A percentile compares a stretch with the other conserved stretches of the same genome.
These are phyloP conservation scores for Aureobasidium sp. DNA, from an alignment of 2,329 filamentous ascomycete species.

Conservation along the genomic window DNA sequence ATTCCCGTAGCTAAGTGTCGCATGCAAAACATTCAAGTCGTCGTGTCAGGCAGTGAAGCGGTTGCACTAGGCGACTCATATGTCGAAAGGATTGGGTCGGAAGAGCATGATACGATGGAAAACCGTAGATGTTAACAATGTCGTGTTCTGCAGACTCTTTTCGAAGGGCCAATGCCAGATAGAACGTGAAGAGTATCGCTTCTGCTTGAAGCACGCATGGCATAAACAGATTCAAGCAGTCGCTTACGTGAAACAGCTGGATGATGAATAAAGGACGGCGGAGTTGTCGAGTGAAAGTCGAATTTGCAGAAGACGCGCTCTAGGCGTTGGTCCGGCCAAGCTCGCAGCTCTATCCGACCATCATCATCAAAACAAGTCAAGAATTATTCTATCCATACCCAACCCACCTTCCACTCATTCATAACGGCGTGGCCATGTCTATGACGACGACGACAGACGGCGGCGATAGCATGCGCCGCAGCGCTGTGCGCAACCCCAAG, in stretches of 20 bases:
- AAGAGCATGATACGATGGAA: background rate
- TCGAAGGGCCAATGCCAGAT: background rate
- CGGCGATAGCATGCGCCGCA: conserved; percentile 21
- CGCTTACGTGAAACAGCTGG: background rate
- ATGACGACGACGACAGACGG: conserved; percentile 5
- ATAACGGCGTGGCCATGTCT: background rate
- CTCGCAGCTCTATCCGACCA: background rate
- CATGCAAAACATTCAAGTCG: background rate
- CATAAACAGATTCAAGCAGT: background rate
- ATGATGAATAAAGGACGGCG: background rate
- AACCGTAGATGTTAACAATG: background rate
- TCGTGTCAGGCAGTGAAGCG: no score
- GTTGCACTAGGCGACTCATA: background rate
- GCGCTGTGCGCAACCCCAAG: conserved; percentile 35
- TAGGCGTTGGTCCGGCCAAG: background rate
- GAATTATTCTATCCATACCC: background rate
- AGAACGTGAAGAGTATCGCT: background rate
- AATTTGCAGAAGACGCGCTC: background rate
- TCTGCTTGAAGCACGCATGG: background rate
- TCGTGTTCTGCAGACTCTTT: background rate
- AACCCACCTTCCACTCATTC: background rate
- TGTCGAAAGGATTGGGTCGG: no score
- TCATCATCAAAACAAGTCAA: conserved; percentile 9
- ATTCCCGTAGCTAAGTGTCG: background rate
- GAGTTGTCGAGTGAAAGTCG: background rate